Base-by-base conservation (phyloP, 1,284 basidiomycete species). In the Athelia sp. region DNA sequence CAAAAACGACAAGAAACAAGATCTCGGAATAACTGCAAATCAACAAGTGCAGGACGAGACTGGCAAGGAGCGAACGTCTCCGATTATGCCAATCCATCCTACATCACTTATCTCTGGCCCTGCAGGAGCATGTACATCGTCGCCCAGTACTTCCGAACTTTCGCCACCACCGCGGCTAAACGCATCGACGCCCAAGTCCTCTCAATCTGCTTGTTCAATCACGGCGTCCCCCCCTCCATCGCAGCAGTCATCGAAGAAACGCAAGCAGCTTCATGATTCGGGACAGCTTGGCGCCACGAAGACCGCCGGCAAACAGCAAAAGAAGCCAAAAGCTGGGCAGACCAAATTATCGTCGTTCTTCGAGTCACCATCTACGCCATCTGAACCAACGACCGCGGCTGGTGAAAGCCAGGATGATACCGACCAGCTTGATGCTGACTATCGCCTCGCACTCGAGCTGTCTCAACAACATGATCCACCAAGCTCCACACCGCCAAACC, bases 321-420 rank as follows among this genome's bases (percentile, higher is more conserved):
- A 29, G 26, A 29, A 29, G 26, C 26, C 26, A 13, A 29, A 29
- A 29, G 26, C 26, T 29, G 26, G 26, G 4, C 85, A 87, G 60
- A 65, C 74, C 32, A 82, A 74, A 43, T 68, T 88, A 3, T 79
- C 80, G 17, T 69, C 74, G n/a, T 87, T 86, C 69, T 84, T 87
- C 58, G 54, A 62, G 38, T 76, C 76, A 44, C 62, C 71, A 42
- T 55, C 68, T 14, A 61, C 24, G 8, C 4, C 26, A 35, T 9
- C 45, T 13, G 26, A 29, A 29, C 26, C n/a, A n/a, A 29, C 26
- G 26, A 45, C 17, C 17, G 17, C 6, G 23, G 17, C 21, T 46
- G 59, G 62, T 40, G 26, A 29, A 4, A 8, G 19, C 15, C 59
- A 65, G 36, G 60, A 57, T 43, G 52, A 64, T 24, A 54, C 53